Evolutionary conservation across 2,329 filamentous ascomycete species (phyloP).

Genomic region (Fusarium staphyleae): DNA sequence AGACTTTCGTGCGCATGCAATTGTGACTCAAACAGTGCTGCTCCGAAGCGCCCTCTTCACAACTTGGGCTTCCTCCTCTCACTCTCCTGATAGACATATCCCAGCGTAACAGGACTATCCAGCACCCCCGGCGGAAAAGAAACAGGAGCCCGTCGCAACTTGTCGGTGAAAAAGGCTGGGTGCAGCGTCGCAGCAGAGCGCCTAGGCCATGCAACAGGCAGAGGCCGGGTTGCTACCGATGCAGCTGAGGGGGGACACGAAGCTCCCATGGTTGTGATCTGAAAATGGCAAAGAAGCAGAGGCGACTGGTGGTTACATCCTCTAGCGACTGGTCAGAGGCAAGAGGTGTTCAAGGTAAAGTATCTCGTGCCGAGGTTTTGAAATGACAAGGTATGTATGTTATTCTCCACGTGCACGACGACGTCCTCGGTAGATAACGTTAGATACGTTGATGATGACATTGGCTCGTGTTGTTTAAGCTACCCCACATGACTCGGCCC

Average conservation of each 20-base stretch:
- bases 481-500: not conserved
- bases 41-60: constrained; percentile 39
- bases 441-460: constrained; percentile 25
- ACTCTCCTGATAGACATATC: constrained; percentile 65
- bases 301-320: constrained; percentile 22
- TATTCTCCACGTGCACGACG: constrained; percentile 35
- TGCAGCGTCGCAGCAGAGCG: constrained; percentile 64
- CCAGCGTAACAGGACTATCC: constrained; percentile 62
- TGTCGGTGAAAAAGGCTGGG: constrained; percentile 78
- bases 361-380: constrained; percentile 19
- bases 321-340: not conserved
- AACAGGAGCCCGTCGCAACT: constrained; percentile 63
- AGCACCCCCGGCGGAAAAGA: constrained; percentile 28
- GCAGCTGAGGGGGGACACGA: constrained; percentile 19
- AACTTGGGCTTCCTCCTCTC: constrained; percentile 45
- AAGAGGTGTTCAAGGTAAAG: not conserved
- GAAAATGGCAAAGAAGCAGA: not conserved
- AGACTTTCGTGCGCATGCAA: not conserved
- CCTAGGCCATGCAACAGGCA: constrained; percentile 8
- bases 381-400: not conserved
- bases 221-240: constrained; percentile 18
- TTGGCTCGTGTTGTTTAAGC: not conserved
- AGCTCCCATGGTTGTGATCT: constrained; percentile 13
- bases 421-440: constrained; percentile 15
- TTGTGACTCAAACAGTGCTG: not conserved